A percentile compares a stretch with the other conserved stretches of the same genome.
Evolutionary conservation across 768 basidiomycete species (phyloP).

Genomic region (Tricholoma hemisulphureum): DNA sequence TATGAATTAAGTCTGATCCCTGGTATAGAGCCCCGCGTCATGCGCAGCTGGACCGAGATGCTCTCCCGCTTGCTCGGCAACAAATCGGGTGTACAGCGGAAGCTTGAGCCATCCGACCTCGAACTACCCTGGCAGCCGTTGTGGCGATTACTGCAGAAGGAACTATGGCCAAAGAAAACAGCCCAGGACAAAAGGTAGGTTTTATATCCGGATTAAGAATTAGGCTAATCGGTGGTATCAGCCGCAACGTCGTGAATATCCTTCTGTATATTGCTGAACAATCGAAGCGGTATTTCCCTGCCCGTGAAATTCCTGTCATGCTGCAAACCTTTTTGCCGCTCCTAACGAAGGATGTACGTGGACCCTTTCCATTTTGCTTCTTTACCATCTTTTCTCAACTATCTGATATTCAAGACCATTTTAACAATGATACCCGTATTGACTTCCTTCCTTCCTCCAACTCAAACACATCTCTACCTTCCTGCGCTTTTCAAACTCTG

Average conservation of each 20-base stretch:
- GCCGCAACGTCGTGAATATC: conserved; percentile 69
- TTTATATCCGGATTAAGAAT: conserved; percentile 1
- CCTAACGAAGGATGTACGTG: conserved; percentile 65
- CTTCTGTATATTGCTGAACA: conserved; percentile 72
- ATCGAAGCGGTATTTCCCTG: conserved; percentile 67
- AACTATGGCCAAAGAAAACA: conserved; percentile 70
- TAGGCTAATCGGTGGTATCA: conserved; percentile 20
- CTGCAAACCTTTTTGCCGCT: conserved; percentile 68
- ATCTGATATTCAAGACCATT: conserved; percentile 44
- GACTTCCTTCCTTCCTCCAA: conserved; percentile 74
- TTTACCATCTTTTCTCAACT: neutral
- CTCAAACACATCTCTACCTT: conserved; percentile 63
- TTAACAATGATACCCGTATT: conserved; percentile 73
- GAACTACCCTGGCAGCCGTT: conserved; percentile 72
- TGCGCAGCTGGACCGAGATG: conserved; percentile 78
- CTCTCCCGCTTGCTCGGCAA: conserved; percentile 66
- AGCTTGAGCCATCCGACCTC: conserved; percentile 65
- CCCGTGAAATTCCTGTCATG: conserved; percentile 67
- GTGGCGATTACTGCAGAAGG: conserved; percentile 73
- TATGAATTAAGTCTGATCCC: conserved; percentile 78
- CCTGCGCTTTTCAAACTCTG: conserved; percentile 72
- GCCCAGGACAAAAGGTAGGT: conserved; percentile 58
- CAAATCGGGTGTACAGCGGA: conserved; percentile 63
- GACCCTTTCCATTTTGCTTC: neutral
- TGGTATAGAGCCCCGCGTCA: conserved; percentile 68